Evolutionary conservation across 306 rosid species (phyloP), one percentile per base, ranked within the genome.

Genomic region (Sicyos baderoa): DNA sequence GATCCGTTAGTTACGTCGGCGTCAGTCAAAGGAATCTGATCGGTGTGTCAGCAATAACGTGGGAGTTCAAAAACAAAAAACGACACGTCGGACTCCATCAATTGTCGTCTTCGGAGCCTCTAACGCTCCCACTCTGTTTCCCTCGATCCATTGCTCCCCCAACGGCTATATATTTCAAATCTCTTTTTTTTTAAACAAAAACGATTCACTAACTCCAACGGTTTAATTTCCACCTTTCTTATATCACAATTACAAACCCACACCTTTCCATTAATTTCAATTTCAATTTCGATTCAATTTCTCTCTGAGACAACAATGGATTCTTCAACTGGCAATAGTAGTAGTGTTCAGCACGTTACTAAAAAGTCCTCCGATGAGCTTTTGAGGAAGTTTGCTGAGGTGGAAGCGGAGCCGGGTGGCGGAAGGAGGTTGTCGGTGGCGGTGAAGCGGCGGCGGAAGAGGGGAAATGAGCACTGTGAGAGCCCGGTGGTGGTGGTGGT

Each of bases 301-400:
- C 11, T 49, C 55, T 42, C 42, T 37, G 5, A 73, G 73, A 13
- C 2, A 0, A 35, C 5, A 37, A 86, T 92, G 95, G 87, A 86
- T 18, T 48, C 89, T 74, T 60, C 75, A 4, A 51, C 14, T 40
- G 53, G 29, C 18, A 63, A 9, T 1, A 37, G 44, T 37, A 63
- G 10, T 1, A 37, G 44, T 37, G 88, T 93, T 71, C 98, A 93
- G 55, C 91, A 74, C 37, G 82, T 93, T 0, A 81, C 79, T 56
- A 93, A 88, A 77, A 88, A 84, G 51, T 89, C 97, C 40, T 93
- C 98, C 1, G 93, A 93, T 18, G 86, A 93, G 78, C 78, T 93
- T 48, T 93, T 93, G 8, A 72, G 82, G 9, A 93, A 93, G 61
- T 93, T 93, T 70, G 94, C 96, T 0, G 82, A 84, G 15, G 23